These are phyloP conservation scores for Diaporthe sp. DNA, from an alignment of 2,329 filamentous ascomycete species.

Conservation along the genomic window DNA sequence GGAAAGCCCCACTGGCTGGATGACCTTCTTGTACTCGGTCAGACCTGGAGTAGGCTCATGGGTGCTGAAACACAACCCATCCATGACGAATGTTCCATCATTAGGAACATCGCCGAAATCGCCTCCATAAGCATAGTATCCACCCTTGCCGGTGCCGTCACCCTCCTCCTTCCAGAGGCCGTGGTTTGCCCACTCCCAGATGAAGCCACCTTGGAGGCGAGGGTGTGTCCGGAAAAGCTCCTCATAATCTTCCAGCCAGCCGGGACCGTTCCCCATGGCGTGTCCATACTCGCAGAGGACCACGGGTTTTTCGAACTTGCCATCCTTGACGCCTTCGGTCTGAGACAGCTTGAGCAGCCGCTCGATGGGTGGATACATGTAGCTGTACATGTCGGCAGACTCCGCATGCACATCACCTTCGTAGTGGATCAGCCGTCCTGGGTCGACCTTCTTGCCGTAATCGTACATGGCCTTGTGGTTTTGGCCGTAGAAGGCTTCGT, in stretches of 20 bases:
- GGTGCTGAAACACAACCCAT: slow-evolving; percentile 66
- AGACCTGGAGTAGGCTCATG: slow-evolving; percentile 71
- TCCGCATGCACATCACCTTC: slow-evolving; percentile 73
- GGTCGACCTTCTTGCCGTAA: slow-evolving; percentile 70
- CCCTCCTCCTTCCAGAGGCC: slow-evolving; percentile 63
- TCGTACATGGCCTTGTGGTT: slow-evolving; percentile 79
- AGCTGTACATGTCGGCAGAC: slow-evolving; percentile 75
- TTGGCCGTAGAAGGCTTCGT: slow-evolving; percentile 79
- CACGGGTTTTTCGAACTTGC: slow-evolving; percentile 68
- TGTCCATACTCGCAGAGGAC: slow-evolving; percentile 71
- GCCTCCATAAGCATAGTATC: slow-evolving; percentile 71
- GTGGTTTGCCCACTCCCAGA: slow-evolving; percentile 78
- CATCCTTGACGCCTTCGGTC: slow-evolving; percentile 58
- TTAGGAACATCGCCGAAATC: slow-evolving; percentile 74
- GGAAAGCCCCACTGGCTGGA: slow-evolving; percentile 65
- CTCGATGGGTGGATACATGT: slow-evolving; percentile 74
- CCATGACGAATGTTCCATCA: slow-evolving; percentile 73
- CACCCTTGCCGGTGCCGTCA: slow-evolving; percentile 50
- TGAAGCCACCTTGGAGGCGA: slow-evolving; percentile 75
- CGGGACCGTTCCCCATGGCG: slow-evolving; percentile 83
- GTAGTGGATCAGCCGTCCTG: slow-evolving; percentile 73
- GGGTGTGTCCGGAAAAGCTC: slow-evolving; percentile 72
- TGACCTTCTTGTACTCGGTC: slow-evolving; percentile 69
- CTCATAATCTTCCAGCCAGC: slow-evolving; percentile 77
- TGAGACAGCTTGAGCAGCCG: slow-evolving; percentile 61